These are phyloP conservation scores for Kwoniella sp. DNA, from an alignment of 768 basidiomycete genomes.

Conservation along the genomic window DNA sequence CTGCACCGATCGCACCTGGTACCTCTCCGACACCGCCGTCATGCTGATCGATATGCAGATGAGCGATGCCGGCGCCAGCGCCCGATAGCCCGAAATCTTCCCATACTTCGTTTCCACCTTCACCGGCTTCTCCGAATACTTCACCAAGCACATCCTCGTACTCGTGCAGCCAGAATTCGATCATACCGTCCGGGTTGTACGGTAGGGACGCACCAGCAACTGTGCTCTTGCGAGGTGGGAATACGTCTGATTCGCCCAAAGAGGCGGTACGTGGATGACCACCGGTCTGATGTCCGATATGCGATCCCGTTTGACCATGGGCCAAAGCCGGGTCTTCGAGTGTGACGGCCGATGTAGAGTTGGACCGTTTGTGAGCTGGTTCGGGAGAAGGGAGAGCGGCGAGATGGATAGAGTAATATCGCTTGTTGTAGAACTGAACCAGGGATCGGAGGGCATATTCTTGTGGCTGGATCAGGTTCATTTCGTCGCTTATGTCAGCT, in stretches of 20 bases:
- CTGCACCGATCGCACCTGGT: conserved; percentile 24
- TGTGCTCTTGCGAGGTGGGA: conserved; percentile 81
- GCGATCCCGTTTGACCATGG: conserved; percentile 9
- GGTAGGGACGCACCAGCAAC: conserved; percentile 78
- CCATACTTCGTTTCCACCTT: conserved; percentile 17
- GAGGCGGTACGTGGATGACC: conserved; percentile 58
- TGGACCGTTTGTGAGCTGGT: conserved; percentile 49
- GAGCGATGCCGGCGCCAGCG: conserved; percentile 14
- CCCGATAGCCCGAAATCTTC: conserved; percentile 42
- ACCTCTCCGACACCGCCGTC: background rate
- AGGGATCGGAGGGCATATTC: conserved; percentile 91
- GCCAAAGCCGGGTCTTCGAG: conserved; percentile 41
- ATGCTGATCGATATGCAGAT: conserved; percentile 15
- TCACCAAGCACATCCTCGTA: conserved; percentile 85
- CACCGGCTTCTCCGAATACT: conserved; percentile 58
- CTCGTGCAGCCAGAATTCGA: conserved; percentile 86
- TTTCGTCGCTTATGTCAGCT: no score
- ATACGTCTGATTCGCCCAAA: conserved; percentile 75
- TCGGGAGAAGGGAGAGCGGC: conserved; percentile 72
- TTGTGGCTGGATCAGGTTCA: conserved; percentile 70
- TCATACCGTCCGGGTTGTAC: conserved; percentile 82
- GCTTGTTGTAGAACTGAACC: conserved; percentile 94
- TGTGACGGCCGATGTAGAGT: conserved; percentile 50
- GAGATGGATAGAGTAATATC: conserved; percentile 76
- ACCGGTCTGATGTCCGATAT: background rate